Evolutionary conservation across 768 basidiomycete genomes (phyloP).

Genomic region (Chalciporus chontae): DNA sequence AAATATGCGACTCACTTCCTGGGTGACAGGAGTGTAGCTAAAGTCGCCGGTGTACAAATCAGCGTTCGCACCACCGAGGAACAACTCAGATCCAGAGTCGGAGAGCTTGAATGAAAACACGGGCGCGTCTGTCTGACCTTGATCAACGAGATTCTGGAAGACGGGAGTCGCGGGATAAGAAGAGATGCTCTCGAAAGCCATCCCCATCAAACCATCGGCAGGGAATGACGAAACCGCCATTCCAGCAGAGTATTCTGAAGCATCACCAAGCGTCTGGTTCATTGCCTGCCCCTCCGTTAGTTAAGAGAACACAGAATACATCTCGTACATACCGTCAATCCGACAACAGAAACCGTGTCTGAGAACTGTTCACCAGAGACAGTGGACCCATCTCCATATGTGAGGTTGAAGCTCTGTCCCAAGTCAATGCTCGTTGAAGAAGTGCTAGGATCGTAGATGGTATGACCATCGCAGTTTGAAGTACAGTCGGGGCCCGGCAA

Average conservation of each 20-base stretch:
- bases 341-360: slow-evolving; percentile 11
- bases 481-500: slow-evolving; percentile 24
- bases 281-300: slow-evolving; percentile 8
- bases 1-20: slow-evolving; percentile 1
- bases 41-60: slow-evolving; percentile 43
- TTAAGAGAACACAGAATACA: background rate
- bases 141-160: slow-evolving; percentile 39
- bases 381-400: background rate
- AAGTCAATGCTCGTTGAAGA: slow-evolving; percentile 12
- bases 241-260: slow-evolving; percentile 3
- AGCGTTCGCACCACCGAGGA: slow-evolving; percentile 48
- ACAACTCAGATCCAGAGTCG: slow-evolving; percentile 40
- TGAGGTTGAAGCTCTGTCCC: background rate
- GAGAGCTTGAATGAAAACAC: slow-evolving; percentile 50
- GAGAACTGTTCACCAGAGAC: slow-evolving; percentile 8
- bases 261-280: slow-evolving; percentile 15
- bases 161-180: slow-evolving; percentile 31
- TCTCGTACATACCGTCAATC: slow-evolving; percentile 7
- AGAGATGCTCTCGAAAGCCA: slow-evolving; percentile 41
- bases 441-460: slow-evolving; percentile 26
- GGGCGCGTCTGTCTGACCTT: slow-evolving; percentile 30
- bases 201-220: slow-evolving; percentile 33
- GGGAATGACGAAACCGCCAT: slow-evolving; percentile 3
- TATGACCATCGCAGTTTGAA: slow-evolving; percentile 27
- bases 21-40: slow-evolving; percentile 25